Evolutionary conservation across 2,329 filamentous ascomycete genomes (phyloP), one percentile per base, ranked within the genome.

Genomic region (Alternaria sp.): DNA sequence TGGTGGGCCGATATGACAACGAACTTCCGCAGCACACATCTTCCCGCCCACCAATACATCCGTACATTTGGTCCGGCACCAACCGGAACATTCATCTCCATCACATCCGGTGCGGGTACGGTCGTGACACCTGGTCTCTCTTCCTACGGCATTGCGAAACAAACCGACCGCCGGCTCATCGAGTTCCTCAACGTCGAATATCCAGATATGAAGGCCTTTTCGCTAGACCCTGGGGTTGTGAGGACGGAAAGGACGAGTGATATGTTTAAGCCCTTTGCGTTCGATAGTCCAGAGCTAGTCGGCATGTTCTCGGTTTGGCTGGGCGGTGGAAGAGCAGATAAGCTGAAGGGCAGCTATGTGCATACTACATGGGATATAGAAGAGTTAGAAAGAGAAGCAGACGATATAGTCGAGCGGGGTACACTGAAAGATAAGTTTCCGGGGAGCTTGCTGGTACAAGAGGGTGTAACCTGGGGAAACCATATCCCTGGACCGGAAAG

Each of bases 11-110:
- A 59, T 11, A 58, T 62, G 23, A 63, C 45, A 2, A 61, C 51
- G 4, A 67, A 71, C 30, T 52, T 68, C 5, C 49, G 59, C 11
- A 63, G 63, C 19, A 63, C 65, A 11, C 53, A 65, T 21, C 61
- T 63, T 26, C 49, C 67, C 19, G 61, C 59, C 11, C 68, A 68
- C 32, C 52, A 65, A 17, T 70, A 59, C 23, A 61, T 69, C 28
- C 23, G 28, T 4, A 55, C 56, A 0, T 68, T 65, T 36, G 47
- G 46, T 7, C 60, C 62, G 1, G 50, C 40, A 11, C 43, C 52
- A 2, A 43, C 26, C 3, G 60, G 60, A 4, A 58, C 61, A 9
- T 54, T 59, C n/a, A 47, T 59, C 7, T 59, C 47, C 5, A 47
- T 54, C 13, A 46, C 40, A 0, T 26, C 50, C 3, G 50, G 50